phyloP scores from a whole-genome alignment of 2,329 filamentous ascomycete genomes.

The Chaetomium sp. region DNA sequence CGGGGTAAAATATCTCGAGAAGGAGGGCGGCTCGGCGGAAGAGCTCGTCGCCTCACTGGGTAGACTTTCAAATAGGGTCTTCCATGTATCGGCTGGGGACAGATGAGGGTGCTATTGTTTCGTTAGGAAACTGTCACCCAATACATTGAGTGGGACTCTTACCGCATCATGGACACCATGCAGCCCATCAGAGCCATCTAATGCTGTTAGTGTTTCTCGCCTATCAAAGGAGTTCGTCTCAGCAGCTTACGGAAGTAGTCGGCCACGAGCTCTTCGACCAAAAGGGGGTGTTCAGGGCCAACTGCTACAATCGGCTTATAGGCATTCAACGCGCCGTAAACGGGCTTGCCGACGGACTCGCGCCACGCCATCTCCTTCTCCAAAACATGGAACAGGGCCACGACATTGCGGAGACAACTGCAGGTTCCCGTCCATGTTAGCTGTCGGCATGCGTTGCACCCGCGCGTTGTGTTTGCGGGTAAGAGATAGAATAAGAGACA shows the following conservation, averaged over 20 bases:
- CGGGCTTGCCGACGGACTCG: constrained; percentile 57
- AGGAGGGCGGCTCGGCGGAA: constrained; percentile 35
- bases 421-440: constrained; percentile 2
- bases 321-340: constrained; percentile 65
- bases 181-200: constrained; percentile 70
- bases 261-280: constrained; percentile 71
- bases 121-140: constrained; percentile 3
- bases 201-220: constrained; percentile 7
- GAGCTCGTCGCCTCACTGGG: constrained; percentile 25
- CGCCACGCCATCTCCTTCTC: constrained; percentile 87
- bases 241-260: constrained; percentile 71
- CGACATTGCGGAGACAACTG: constrained; percentile 80
- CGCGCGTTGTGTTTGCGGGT: too few relatives aligned
- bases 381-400: constrained; percentile 85
- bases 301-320: constrained; percentile 80
- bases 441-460: too few relatives aligned
- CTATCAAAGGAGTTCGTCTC: neutral
- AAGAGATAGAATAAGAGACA: too few relatives aligned
- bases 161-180: constrained; percentile 64
- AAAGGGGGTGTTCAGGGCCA: constrained; percentile 77
- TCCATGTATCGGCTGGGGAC: constrained; percentile 68
- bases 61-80: constrained; percentile 53
- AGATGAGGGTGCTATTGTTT: constrained; percentile 61
- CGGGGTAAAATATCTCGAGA: constrained; percentile 62
- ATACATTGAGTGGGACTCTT: constrained; percentile 21